Evolutionary conservation across 805 yeast species (phyloP).

Genomic region (Maudiozyma turicensis): DNA sequence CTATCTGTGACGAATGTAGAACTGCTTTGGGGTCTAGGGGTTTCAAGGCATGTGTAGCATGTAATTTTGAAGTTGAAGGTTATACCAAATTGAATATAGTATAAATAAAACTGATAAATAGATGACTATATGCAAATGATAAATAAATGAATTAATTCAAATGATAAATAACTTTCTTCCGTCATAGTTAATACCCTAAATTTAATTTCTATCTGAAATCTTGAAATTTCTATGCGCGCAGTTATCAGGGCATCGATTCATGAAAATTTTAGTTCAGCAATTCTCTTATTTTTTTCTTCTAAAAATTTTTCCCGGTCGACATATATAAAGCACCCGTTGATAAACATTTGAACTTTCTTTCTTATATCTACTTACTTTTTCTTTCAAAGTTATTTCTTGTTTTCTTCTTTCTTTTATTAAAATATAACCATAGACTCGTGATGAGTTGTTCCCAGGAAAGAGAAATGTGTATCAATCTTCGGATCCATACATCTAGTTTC

Average conservation of each 20-base stretch:
- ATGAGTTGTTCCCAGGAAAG: constrained; percentile 14
- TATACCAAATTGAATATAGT: constrained; percentile 31
- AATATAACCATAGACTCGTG: constrained; percentile 24
- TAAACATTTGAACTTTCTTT: not conserved
- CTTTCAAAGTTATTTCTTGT: not conserved
- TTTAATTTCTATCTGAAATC: too few species aligned
- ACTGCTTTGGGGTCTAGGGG: constrained; percentile 61
- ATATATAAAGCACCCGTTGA: not conserved
- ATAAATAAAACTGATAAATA: not conserved
- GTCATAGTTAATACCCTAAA: too few species aligned
- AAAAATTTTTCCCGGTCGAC: not conserved
- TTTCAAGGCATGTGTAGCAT: constrained; percentile 74
- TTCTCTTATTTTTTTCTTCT: too few species aligned
- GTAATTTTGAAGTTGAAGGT: constrained; percentile 63
- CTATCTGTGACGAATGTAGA: constrained; percentile 80
- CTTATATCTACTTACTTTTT: not conserved
- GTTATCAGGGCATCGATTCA: too few species aligned
- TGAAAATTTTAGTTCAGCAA: too few species aligned
- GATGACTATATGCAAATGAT: not conserved
- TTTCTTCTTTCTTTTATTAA: constrained; percentile 1
- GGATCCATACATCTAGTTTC: constrained; percentile 16
- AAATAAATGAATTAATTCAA: too few species aligned
- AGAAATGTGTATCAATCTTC: constrained; percentile 19
- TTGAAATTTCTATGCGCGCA: too few species aligned
- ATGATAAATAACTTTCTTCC: too few species aligned